Base-by-base conservation (phyloP, 2,329 filamentous ascomycete species). In the Fusarium irregulare region DNA sequence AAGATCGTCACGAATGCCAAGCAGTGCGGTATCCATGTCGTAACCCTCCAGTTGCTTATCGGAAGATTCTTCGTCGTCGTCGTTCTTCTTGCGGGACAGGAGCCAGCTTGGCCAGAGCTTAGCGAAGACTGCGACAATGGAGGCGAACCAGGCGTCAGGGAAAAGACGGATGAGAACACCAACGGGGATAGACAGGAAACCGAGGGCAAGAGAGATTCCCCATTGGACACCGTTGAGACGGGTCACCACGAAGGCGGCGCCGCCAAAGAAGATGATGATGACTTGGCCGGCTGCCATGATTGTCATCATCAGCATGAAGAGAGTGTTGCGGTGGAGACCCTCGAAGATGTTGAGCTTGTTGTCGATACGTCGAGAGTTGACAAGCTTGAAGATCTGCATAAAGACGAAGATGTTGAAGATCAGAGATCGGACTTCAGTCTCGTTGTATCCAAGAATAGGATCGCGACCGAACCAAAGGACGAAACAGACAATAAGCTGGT, bases 261-360 rank as follows among this genome's bases (percentile, higher is more conserved):
- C 89, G 8, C 70, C 70, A n/a, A 73, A 55, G 44, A 62, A 73
- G 47, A 73, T 67, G 3, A 73, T 73, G 44, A 73, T 71, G 21
- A 73, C n/a, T 16, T 73, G 70, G 6, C 70, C 70, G 6, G 44
- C 67, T 1, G 64, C 60, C 67, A 83, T 67, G 41, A 82, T 76
- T 46, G 76, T 74, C 47, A 82, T 73, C 50, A 67, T 76, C 7
- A 72, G 67, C 60, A 74, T 63, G 25, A 73, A 71, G 10, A 71
- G 46, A 5, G 55, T 48, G 28, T 73, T 71, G 8, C 57, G 59
- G 32, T 71, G 41, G 0, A 73, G 88, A 58, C 92, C 92, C 79
- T 97, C 93, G 56, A 97, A 93, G 63, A 97, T 91, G 79, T 97
- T 97, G 82, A 96, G 91, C 60, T 88, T 89, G 81, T 97, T 97